Base-by-base conservation (phyloP, 2,329 filamentous ascomycete genomes). In the Pestalotiopsis sp. region DNA sequence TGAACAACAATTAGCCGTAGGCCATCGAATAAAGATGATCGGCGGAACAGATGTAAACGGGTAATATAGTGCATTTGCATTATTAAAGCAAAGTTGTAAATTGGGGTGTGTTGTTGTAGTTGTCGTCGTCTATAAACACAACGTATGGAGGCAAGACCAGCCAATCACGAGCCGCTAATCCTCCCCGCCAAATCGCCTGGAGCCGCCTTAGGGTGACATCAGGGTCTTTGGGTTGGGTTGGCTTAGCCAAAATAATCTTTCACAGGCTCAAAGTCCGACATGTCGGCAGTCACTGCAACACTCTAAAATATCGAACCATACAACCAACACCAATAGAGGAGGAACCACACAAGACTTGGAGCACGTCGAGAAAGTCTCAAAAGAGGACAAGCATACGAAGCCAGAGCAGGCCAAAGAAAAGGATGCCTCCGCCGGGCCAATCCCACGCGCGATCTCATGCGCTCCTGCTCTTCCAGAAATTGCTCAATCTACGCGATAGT, bases 361-460 rank as follows among this genome's bases (percentile, higher is more conserved):
- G 44, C 17, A 48, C 3, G 4, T n/a, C 17, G 44, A 48, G 4
- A 6, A 48, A 20, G n/a, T 20, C 14, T 17, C 13, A 6, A 2
- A 4, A 48, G n/a, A 7, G n/a, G 14, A n/a, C 14, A 52, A n/a
- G 44, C 4, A 52, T n/a, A 52, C 40, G 40, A 13, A 52, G 10
- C 30, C 30, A 35, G 11, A 20, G 20, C 44, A 52, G 65, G 39
- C 52, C 5, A 35, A 2, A 70, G 11, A 63, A 52, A 22, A 57
- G 59, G 13, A 91, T 91, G 89, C 81, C 88, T 35, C 83, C 87
- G 4, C 80, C 83, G 22, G 81, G 83, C n/a, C 81, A 86, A 58
- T 82, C 86, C 60, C 93, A 97, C 75, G 86, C 92, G 38, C 88
- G 93, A 71, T 94, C 93, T 22, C 94, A 97, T 79, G 94, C 94